Base-by-base conservation (phyloP, 1,284 basidiomycete species). In the Marasmius oreades region DNA sequence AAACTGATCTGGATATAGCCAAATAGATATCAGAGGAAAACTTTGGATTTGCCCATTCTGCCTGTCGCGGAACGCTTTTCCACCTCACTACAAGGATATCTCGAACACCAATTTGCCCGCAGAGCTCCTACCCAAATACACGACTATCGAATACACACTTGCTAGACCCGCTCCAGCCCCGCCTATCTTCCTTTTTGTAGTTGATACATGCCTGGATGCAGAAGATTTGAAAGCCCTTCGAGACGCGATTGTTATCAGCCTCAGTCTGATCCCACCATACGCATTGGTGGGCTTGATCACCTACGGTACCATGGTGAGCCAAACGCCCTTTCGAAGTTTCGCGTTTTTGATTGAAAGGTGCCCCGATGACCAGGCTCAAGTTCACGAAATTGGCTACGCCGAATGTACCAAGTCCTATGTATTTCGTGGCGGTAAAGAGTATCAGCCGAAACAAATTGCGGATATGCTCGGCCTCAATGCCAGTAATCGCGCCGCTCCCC, bases 11-110 rank as follows among this genome's bases (percentile, higher is more conserved):
- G 56, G 53, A 59, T 55, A 50, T 26, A 97, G 96, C 73, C 96
- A 98, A 80, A 95, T 99, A 70, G 96, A 99, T 74, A 93, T 98
- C 59, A 87, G 97, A 64, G 95, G 93, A 63, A 99, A 98, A 76
- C 86, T 99, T 56, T 99, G 96, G 96, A 98, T 99, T 67, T 99
- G 96, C 70, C 96, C 96, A 2, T 99, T 99, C 79, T 99, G 96
- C 76, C 80, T 98, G 56, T 90, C 93, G 54, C 88, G 96, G 60
- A 99, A 98, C 72, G 88, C 95, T 1, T 98, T 99, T 77, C 96
- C 96, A 7, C 93, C 95, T 0, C 96, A 99, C 74, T 99, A 99
- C 82, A 97, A 98, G 77, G 96, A 99, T 73, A 97, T 99, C 65
- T 95, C 94, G 59, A 93, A 91, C 75, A 96, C 93, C 62, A 98